These are phyloP conservation scores for Diaporthe citrichinensis DNA, from an alignment of 2,329 filamentous ascomycete genomes.

Conservation along the genomic window DNA sequence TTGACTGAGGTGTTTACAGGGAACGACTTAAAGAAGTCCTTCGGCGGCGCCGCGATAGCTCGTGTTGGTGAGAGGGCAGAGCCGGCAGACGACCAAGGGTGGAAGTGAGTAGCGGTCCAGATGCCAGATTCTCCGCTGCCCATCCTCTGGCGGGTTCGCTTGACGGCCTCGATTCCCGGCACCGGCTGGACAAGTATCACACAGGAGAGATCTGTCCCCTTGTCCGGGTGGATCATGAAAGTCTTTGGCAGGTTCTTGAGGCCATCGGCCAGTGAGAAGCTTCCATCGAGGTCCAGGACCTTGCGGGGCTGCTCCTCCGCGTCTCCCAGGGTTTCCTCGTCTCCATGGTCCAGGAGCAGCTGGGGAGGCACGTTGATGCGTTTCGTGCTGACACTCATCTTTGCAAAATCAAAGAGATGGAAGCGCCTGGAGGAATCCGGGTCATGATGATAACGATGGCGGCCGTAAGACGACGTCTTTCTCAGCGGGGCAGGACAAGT, in stretches of 20 bases:
- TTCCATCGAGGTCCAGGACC: slow-evolving; percentile 25
- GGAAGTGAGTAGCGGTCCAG: slow-evolving; percentile 27
- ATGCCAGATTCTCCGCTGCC: slow-evolving; percentile 19
- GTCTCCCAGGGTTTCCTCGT: slow-evolving; percentile 6
- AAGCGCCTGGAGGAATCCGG: no score
- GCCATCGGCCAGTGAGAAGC: slow-evolving; percentile 22
- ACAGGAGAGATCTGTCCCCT: slow-evolving; percentile 12
- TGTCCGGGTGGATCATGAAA: slow-evolving; percentile 18
- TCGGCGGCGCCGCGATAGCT: slow-evolving; percentile 6
- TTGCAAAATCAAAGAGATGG: background rate
- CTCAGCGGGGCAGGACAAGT: background rate
- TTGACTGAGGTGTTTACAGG: slow-evolving; percentile 23
- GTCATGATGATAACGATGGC: background rate
- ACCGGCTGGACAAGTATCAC: slow-evolving; percentile 26
- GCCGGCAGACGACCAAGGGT: slow-evolving; percentile 21
- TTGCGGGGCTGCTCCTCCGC: slow-evolving; percentile 26
- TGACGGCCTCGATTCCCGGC: background rate
- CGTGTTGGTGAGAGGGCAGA: slow-evolving; percentile 21
- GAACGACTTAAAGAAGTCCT: slow-evolving; percentile 12
- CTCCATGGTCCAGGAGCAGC: slow-evolving; percentile 13
- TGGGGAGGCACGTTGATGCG: slow-evolving; percentile 23
- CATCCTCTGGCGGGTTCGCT: slow-evolving; percentile 19
- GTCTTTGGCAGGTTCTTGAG: slow-evolving; percentile 20
- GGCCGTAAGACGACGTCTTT: background rate
- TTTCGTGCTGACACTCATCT: slow-evolving; percentile 29